Evolutionary conservation across 768 basidiomycete species (phyloP), one percentile per base, ranked within the genome.

Genomic region (Termitomyces eurrhizus): DNA sequence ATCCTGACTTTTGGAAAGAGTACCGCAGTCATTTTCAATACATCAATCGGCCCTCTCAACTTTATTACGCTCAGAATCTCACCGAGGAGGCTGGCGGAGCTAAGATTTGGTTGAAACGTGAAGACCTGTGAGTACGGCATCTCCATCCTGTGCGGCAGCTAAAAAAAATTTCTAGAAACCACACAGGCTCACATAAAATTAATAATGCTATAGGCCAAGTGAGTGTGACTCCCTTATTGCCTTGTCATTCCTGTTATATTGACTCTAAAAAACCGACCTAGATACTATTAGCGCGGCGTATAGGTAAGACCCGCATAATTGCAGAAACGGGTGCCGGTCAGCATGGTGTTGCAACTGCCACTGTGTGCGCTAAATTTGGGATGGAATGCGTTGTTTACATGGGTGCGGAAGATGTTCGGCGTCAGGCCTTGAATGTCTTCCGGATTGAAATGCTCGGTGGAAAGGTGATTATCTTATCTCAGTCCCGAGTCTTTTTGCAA

Each of bases 301-400:
- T 98, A 60, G 97, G 97, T 21, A 99, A 99, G 78, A 97, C 82
- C 42, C 86, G 95, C 57, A 98, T 99, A 69, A 98, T 98, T 65
- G 97, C 97, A 37, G 97, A 99, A 79, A 98, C 97, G 1, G 97
- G 97, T 63, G 97, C 97, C 1, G 97, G 97, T 16, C 97, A 98
- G 72, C 97, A 99, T 72, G 97, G 97, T 72, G 97, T 99, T 35
- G 97, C 97, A 24, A 98, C 97, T 51, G 97, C 97, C 1, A 99
- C 97, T 6, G 97, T 93, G 26, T 98, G 97, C 66, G 97, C 97
- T 26, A 90, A 92, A 67, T 99, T 98, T 67, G 95, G 93, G 7
- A 72, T 98, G 80, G 88, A 97, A 74, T 99, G 97, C 70, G 75
- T 96, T 66, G 83, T 99, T 69, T 99, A 95, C 77, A 99, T 99